Evolutionary conservation across 345 rosid genomes (phyloP).

Genomic region (Clausena lansium): DNA sequence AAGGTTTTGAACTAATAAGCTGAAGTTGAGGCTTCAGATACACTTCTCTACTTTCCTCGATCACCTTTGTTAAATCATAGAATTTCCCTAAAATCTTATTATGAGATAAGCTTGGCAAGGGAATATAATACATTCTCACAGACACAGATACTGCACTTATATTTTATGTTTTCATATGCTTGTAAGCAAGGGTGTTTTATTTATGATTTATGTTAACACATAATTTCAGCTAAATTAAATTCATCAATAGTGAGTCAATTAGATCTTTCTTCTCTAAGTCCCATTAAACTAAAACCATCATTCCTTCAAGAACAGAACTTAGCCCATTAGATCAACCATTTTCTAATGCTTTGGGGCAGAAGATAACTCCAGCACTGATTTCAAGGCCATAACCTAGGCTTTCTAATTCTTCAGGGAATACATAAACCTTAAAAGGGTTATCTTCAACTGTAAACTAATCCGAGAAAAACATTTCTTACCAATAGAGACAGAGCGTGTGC

Average conservation of each 20-base stretch:
- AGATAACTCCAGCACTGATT: no score
- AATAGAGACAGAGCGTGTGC: conserved; percentile 91
- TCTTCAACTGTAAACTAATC: not conserved
- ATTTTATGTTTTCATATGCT: not conserved
- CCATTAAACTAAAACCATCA: not conserved
- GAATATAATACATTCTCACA: not conserved
- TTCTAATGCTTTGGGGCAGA: not conserved
- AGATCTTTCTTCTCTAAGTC: not conserved
- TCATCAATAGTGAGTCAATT: not conserved
- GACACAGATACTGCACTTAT: no score
- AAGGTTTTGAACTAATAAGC: not conserved
- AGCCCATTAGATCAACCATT: not conserved
- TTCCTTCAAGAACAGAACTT: no score
- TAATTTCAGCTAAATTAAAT: not conserved
- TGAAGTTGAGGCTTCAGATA: no score
- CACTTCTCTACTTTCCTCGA: not conserved
- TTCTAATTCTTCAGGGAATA: not conserved
- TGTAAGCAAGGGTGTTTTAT: no score
- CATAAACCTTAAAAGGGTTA: not conserved
- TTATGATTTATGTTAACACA: no score
- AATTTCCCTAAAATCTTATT: not conserved
- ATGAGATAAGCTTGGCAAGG: not conserved
- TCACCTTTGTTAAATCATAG: not conserved
- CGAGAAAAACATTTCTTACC: conserved; percentile 42
- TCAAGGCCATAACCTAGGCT: not conserved